Evolutionary conservation across 768 basidiomycete genomes (phyloP).

Genomic region (Pholiota conissans): DNA sequence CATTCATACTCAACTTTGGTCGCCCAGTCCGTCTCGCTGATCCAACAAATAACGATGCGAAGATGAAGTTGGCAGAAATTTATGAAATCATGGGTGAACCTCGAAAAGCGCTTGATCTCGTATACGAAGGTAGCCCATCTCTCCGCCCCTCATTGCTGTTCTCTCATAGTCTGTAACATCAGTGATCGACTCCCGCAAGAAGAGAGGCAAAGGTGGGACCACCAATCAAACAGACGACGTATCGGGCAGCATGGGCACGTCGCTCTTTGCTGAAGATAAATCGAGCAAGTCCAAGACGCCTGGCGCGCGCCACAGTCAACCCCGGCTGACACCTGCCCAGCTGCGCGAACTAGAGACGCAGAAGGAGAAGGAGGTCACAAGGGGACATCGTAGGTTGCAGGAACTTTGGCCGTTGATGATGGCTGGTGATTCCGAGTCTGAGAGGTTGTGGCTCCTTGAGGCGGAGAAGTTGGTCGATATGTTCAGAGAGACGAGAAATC

Average conservation of each 20-base stretch:
- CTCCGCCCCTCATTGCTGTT: not conserved
- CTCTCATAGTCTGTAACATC: not conserved
- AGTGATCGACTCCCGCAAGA: conserved; percentile 66
- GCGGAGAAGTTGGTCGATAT: conserved; percentile 86
- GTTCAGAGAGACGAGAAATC: conserved; percentile 81
- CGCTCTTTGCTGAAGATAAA: conserved; percentile 67
- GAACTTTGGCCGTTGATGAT: conserved; percentile 64
- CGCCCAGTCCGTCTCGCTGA: conserved; percentile 69
- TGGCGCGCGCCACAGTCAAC: conserved; percentile 36
- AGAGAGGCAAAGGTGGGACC: conserved; percentile 29
- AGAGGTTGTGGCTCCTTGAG: conserved; percentile 77
- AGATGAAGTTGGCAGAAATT: conserved; percentile 88
- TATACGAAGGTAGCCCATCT: conserved; percentile 67
- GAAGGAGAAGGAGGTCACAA: conserved; percentile 63
- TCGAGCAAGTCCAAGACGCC: conserved; percentile 33
- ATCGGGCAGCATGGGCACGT: conserved; percentile 30
- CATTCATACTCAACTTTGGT: not conserved
- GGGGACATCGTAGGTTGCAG: conserved; percentile 57
- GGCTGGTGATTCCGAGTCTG: conserved; percentile 42
- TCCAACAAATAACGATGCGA: conserved; percentile 76
- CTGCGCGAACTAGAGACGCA: conserved; percentile 62
- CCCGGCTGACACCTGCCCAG: conserved; percentile 59
- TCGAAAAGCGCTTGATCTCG: conserved; percentile 77
- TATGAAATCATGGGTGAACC: conserved; percentile 85
- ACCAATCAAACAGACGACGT: conserved; percentile 16